phyloP scores from a whole-genome alignment of 441 rosid genomes.

The Eruca vesicaria region DNA sequence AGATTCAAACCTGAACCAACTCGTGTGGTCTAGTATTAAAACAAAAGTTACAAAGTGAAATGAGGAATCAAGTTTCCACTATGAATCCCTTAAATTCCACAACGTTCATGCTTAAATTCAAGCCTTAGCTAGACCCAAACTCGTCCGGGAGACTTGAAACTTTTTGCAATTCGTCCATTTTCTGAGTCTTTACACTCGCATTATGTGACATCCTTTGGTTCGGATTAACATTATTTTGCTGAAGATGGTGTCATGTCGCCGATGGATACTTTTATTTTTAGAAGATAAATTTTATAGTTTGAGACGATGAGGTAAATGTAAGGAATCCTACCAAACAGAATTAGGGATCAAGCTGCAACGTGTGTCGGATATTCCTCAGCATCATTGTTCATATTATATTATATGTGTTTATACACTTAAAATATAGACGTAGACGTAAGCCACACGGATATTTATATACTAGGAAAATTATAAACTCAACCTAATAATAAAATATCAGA shows the following conservation, averaged over 20 bases:
- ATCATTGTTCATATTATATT: slow-evolving; percentile 5
- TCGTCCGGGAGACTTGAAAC: not conserved
- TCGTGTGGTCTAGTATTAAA: not conserved
- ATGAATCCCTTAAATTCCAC: not conserved
- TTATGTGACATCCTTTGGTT: not conserved
- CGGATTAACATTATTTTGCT: not conserved
- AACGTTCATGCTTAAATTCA: not conserved
- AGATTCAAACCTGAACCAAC: not conserved
- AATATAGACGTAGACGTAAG: slow-evolving; percentile 14
- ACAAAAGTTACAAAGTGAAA: not conserved
- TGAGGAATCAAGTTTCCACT: not conserved
- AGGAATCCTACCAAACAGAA: slow-evolving; percentile 30
- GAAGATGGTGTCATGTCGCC: not conserved
- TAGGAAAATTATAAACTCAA: slow-evolving; percentile 3
- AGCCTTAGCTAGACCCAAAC: not conserved
- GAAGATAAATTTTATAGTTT: not conserved
- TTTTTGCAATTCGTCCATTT: not conserved
- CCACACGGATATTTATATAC: slow-evolving; percentile 27
- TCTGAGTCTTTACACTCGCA: not conserved
- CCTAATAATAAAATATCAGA: not conserved
- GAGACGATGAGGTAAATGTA: not conserved
- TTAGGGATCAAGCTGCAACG: slow-evolving; percentile 30
- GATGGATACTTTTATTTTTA: not conserved
- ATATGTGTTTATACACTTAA: not conserved
- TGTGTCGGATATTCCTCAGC: slow-evolving; percentile 40